These are phyloP conservation scores for Fusarium temperatum DNA, from an alignment of 2,329 filamentous ascomycete genomes.

Conservation along the genomic window DNA sequence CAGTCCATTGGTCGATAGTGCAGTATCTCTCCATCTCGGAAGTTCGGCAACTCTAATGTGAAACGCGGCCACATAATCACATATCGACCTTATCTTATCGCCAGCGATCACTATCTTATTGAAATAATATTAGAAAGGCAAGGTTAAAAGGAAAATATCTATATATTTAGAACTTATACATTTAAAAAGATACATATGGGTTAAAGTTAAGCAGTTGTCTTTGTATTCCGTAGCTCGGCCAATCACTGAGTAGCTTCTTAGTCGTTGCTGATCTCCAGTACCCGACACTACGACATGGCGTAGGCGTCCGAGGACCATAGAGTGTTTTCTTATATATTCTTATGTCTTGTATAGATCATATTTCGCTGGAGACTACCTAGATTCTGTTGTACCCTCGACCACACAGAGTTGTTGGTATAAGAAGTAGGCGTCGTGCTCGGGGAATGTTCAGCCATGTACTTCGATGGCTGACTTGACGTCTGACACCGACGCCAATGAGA, in stretches of 20 bases:
- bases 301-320: accelerated
- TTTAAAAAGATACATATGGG: accelerated
- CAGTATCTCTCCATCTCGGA: neutral
- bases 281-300: neutral
- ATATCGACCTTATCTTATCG: neutral
- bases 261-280: neutral
- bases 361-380: accelerated
- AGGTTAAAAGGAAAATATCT: accelerated
- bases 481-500: neutral
- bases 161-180: accelerated
- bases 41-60: neutral
- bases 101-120: too few species aligned
- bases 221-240: too few species aligned
- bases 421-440: neutral
- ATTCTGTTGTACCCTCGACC: neutral
- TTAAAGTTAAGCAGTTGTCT: too few species aligned
- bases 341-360: accelerated
- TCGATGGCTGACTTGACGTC: accelerated
- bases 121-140: too few species aligned
- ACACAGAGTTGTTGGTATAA: accelerated
- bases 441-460: neutral
- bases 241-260: neutral
- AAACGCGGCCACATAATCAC: neutral
- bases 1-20: neutral
- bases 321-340: accelerated